phyloP scores from a whole-genome alignment of 345 rosid genomes.

The Eucalyptus polyanthemos region DNA sequence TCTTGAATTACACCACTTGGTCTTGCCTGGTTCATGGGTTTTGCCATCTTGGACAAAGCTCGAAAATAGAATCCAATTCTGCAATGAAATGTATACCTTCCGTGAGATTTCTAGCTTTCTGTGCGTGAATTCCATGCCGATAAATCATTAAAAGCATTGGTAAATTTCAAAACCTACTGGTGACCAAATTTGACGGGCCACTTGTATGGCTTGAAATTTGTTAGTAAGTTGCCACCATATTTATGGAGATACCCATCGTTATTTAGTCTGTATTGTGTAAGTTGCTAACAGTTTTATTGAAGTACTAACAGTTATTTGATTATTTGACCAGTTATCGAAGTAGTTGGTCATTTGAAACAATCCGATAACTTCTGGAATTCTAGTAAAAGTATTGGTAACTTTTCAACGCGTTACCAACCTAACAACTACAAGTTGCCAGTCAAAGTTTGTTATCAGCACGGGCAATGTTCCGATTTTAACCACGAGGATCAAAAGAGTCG shows the following conservation, averaged over 20 bases:
- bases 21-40: not conserved
- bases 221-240: not conserved
- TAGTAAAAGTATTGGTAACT: not conserved
- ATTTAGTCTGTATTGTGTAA: not conserved
- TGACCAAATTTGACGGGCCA: not conserved
- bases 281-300: not conserved
- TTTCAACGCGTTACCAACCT: not conserved
- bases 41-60: not conserved
- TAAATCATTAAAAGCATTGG: not conserved
- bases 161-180: not conserved
- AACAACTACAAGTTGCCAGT: not conserved
- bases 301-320: not conserved
- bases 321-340: not conserved
- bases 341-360: not conserved
- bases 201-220: not conserved
- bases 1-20: too few species aligned
- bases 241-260: not conserved
- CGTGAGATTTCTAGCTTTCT: not conserved
- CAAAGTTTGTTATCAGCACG: not conserved
- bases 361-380: not conserved
- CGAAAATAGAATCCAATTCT: not conserved
- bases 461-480: not conserved
- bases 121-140: not conserved
- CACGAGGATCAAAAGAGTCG: not conserved
- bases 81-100: not conserved